Evolutionary conservation across 805 yeast species (phyloP), one percentile per base, ranked within the genome.

Genomic region (Wickerhamiella alocasiicola): DNA sequence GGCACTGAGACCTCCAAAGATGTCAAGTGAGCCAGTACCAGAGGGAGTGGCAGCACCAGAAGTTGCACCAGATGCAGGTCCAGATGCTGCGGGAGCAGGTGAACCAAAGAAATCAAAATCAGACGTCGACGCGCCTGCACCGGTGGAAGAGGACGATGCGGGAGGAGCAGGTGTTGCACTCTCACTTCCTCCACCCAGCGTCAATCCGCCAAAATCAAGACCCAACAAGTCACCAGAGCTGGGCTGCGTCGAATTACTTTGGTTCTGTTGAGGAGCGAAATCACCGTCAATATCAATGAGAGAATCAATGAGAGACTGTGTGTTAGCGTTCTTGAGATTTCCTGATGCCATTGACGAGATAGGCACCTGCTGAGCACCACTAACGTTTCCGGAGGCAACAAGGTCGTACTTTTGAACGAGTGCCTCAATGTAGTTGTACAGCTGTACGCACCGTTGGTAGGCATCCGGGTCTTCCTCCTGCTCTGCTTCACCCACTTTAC

Each of bases 251-350:
- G 44, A 36, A n/a, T n/a, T n/a, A 11, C 51, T 39, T 18, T 44
- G 46, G 2, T 32, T 7, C 2, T 29, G 15, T 9, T 48, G 55
- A 6, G 50, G 47, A 5, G 53, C 49, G 26, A 59, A 57, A 36
- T 67, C 76, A 48, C 74, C 82, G 54, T 72, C 93, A 50, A 84
- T 74, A 54, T 84, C 94, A 46, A 85, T 80, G 50, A 84, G 65
- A 44, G 75, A 73, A 27, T 70, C 65, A 31, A 67, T 62, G 35
- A 59, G 42, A 1, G 56, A 53, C 15, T 64, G 61, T 40, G 65
- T 62, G 7, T 68, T 61, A 34, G 57, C 55, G 23, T 51, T 48
- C 36, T 33, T 40, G 19, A 39, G 31, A n/a, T 46, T 41, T 5
- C 57, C 64, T n/a, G 44, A 30, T 6, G 46, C 44, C 37, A 42